Conservation (phyloP, 805 yeast species). For the Yamadazyma endophytica region DNA sequence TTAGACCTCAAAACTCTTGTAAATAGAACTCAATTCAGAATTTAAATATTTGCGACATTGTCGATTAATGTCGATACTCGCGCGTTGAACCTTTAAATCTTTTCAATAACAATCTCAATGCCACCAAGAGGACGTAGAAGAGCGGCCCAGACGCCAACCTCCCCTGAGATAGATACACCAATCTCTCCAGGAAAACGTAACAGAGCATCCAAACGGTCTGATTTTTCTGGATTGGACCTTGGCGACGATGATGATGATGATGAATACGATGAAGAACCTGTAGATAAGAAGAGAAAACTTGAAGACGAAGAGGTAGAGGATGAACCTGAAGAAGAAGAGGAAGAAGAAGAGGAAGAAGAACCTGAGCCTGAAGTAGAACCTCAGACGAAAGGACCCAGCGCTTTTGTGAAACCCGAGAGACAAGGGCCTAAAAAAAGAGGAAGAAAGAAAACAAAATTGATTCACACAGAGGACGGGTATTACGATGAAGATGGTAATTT, state of each 20-base stretch:
- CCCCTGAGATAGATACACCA: not conserved
- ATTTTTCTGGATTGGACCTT: constrained; percentile 15
- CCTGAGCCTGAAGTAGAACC: constrained; percentile 6
- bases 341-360: constrained; percentile 11
- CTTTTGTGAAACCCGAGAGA: constrained; percentile 5
- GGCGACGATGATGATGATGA: constrained; percentile 15
- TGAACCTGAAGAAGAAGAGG: constrained; percentile 14
- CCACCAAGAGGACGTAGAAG: constrained; percentile 7
- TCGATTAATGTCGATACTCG: too few relatives aligned
- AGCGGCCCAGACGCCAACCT: constrained; percentile 1
- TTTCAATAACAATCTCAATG: too few relatives aligned
- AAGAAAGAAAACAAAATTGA: constrained; percentile 37
- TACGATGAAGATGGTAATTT: constrained; percentile 67
- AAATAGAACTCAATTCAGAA: too few relatives aligned
- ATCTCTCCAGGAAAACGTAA: constrained; percentile 3
- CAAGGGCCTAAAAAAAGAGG: constrained; percentile 38
- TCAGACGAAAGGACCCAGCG: not conserved
- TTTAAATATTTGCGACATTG: too few relatives aligned
- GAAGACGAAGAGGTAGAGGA: constrained; percentile 11
- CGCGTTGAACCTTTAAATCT: too few relatives aligned
- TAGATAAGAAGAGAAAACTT: too few relatives aligned
- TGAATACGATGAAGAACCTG: constrained; percentile 14
- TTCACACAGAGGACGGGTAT: constrained; percentile 36
- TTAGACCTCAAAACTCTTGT: too few relatives aligned
- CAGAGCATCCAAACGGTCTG: constrained; percentile 6